Conservation (phyloP, 352 stramenopile species). For the Pythium brassicae region DNA sequence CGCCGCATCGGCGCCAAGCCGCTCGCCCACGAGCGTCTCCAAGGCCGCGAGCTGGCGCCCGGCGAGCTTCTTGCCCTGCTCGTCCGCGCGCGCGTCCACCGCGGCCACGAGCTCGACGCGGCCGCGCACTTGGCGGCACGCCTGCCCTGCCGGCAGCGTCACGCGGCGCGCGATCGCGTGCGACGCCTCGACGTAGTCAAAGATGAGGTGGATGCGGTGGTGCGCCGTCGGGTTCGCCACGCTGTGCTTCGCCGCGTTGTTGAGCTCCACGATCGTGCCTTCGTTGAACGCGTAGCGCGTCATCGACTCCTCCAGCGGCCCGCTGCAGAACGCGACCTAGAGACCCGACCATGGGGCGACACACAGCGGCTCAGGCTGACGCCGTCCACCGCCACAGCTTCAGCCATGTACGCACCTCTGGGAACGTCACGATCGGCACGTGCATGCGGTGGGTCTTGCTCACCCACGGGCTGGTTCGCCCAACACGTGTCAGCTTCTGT, state of each 20-base stretch:
- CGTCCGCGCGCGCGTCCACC: constrained; percentile 19
- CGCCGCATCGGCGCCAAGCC: constrained; percentile 15
- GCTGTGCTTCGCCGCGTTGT: constrained; percentile 95
- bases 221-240: constrained; percentile 83
- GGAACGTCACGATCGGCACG: constrained; percentile 88
- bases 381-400: not conserved
- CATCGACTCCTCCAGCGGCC: constrained; percentile 48
- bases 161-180: constrained; percentile 18
- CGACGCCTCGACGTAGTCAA: constrained; percentile 91
- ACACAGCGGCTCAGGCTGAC: not conserved
- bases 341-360: no score
- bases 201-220: constrained; percentile 95
- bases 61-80: constrained; percentile 20
- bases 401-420: constrained; percentile 16
- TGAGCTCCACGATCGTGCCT: constrained; percentile 94
- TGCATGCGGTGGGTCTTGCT: constrained; percentile 92
- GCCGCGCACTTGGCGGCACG: constrained; percentile 49
- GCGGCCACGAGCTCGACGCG: constrained; percentile 40
- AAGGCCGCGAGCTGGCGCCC: constrained; percentile 24
- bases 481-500: not conserved
- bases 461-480: constrained; percentile 69
- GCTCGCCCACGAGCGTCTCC: constrained; percentile 21
- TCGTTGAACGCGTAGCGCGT: constrained; percentile 85
- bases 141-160: constrained; percentile 29
- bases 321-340: constrained; percentile 48